Base-by-base conservation (phyloP, 2,329 filamentous ascomycete genomes). In the Xylariales sp. region DNA sequence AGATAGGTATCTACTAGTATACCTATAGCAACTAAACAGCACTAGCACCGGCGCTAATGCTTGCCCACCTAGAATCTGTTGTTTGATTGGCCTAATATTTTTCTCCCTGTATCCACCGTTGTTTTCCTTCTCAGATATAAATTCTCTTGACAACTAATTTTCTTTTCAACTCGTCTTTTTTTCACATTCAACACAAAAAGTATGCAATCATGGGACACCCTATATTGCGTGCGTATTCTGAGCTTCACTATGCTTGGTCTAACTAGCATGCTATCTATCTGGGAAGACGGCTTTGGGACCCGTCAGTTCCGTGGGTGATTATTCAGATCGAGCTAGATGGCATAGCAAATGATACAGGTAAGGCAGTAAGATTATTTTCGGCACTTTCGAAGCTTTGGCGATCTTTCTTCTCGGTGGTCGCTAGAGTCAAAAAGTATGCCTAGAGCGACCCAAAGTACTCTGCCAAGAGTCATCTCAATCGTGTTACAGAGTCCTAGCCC, bases 331-430 rank as follows among this genome's bases (percentile, higher is more conserved):
- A 49, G 41, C 62, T 52, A 14, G 36, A 57, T 61, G 28, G 23
- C 32, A 32, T 45, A 30, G 60, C 63, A 48, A 48, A 41, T 56
- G 34, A 48, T 54, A 5, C 30, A 64, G 69, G 69, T 70, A 71
- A 64, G 60, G n/a, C 56, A 30, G 58, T 57, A 63, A 57, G 1
- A 30, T 8, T 48, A 54, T 55, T 54, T 12, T 39, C 82, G 92
- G 93, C 92, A 90, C 92, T 92, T 92, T 96, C 93, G 93, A 96
- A 96, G 93, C 93, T 94, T 93, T 92, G 83, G 85, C 85, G 90
- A 86, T 81, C 85, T 83, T 83, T 84, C 80, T 85, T 73, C 75
- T 80, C 87, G 80, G 87, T 93, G 90, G 88, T 91, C 90, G 87
- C 84, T 78, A 92, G 86, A 93, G 92, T 95, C 93, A 95, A 94